Evolutionary conservation across 371 early-diverging fungal species (phyloP).

Genomic region (Circinella minor): DNA sequence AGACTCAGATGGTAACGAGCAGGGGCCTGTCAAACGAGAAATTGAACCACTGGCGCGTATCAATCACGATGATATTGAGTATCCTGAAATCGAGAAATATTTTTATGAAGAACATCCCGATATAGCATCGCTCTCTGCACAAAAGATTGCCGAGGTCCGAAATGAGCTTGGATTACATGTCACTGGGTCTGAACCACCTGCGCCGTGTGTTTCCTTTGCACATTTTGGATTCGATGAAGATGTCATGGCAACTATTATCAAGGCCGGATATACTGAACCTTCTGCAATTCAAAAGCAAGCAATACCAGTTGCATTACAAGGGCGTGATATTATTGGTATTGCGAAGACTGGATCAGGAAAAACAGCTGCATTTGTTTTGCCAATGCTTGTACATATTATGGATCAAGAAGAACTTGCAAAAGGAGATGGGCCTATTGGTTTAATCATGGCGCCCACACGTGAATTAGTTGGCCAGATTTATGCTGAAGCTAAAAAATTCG

Average conservation of each 20-base stretch:
- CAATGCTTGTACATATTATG: constrained; percentile 90
- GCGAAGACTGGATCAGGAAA: constrained; percentile 90
- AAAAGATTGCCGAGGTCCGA: constrained; percentile 63
- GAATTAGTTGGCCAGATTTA: constrained; percentile 93
- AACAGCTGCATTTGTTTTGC: constrained; percentile 77
- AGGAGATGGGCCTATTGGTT: constrained; percentile 76
- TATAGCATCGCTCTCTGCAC: constrained; percentile 62
- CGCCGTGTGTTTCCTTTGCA: constrained; percentile 88
- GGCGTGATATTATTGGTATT: constrained; percentile 87
- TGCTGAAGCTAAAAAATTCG: constrained; percentile 79
- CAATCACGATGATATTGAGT: constrained; percentile 76
- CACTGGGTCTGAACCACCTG: constrained; percentile 66
- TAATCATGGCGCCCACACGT: constrained; percentile 85
- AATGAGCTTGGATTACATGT: constrained; percentile 64
- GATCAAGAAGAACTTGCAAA: constrained; percentile 74
- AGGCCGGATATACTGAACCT: constrained; percentile 71
- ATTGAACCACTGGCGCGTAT: constrained; percentile 71
- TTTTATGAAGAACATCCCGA: constrained; percentile 86
- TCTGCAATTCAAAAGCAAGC: constrained; percentile 84
- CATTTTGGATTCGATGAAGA: constrained; percentile 85
- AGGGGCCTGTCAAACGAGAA: constrained; percentile 47
- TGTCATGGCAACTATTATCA: constrained; percentile 66
- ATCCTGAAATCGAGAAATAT: constrained; percentile 78
- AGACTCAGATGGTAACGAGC: constrained; percentile 40
- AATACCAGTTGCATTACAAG: constrained; percentile 76